Conservation (phyloP, 805 yeast genomes). For the Suhomyces kilbournensis region DNA sequence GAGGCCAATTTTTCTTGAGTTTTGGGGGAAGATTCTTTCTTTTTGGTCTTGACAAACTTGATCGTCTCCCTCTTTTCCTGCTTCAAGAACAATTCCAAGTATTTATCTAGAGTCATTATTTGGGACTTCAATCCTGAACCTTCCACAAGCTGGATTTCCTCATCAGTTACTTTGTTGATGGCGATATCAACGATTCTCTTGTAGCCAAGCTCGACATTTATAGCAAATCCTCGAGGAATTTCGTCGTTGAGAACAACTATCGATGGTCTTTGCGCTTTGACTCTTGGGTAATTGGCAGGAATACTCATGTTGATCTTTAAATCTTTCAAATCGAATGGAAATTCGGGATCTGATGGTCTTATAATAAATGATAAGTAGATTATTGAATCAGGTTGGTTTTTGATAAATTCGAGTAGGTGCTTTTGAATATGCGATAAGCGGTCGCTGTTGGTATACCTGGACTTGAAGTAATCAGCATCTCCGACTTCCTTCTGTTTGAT, state of each 20-base stretch:
- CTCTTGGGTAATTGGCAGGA: constrained; percentile 54
- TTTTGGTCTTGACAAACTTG: constrained; percentile 48
- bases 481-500: constrained; percentile 5
- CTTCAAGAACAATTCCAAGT: constrained; percentile 56
- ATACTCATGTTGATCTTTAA: constrained; percentile 52
- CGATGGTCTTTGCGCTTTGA: constrained; percentile 40
- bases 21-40: neutral
- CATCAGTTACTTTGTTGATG: constrained; percentile 16
- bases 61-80: constrained; percentile 60
- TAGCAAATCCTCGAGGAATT: constrained; percentile 65
- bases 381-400: constrained; percentile 15
- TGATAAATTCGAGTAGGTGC: constrained; percentile 28
- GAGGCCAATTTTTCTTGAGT: neutral
- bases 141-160: constrained; percentile 33
- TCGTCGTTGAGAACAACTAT: constrained; percentile 61
- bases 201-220: constrained; percentile 68
- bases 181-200: constrained; percentile 37
- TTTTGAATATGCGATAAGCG: constrained; percentile 24
- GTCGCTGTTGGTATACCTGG: constrained; percentile 6
- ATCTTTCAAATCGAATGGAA: constrained; percentile 60
- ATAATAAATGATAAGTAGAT: constrained; percentile 45
- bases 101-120: constrained; percentile 52
- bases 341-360: constrained; percentile 68
- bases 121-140: constrained; percentile 55
- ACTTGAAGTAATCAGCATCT: constrained; percentile 3